A percentile compares a stretch with the other conserved stretches of the same genome.
Conservation (phyloP, 2,329 filamentous ascomycete genomes). For the Venturia effusa region DNA sequence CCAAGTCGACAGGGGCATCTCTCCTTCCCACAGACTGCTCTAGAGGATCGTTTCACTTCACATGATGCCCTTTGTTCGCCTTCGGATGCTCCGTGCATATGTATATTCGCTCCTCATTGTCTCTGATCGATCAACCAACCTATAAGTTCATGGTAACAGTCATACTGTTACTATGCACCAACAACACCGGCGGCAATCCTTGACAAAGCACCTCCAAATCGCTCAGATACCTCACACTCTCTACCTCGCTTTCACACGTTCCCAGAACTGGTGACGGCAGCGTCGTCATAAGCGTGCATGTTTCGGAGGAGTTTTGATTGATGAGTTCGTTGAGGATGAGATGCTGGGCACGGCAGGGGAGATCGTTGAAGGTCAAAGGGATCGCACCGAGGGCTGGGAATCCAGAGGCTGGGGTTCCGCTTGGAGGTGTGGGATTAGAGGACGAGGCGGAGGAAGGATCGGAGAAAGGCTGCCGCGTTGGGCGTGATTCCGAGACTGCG, state of each 20-base stretch:
- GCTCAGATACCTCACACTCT: constrained; percentile 63
- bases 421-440: background rate
- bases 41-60: background rate
- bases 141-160: constrained; percentile 66
- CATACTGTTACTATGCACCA: constrained; percentile 84
- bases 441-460: background rate
- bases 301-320: constrained; percentile 39
- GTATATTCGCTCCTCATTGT: background rate
- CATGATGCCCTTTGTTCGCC: no score
- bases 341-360: constrained; percentile 76
- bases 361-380: constrained; percentile 73
- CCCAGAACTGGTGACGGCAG: constrained; percentile 71
- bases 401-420: constrained; percentile 23
- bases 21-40: background rate
- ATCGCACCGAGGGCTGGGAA: constrained; percentile 50
- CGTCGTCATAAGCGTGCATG: constrained; percentile 74
- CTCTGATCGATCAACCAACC: no score
- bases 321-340: constrained; percentile 81
- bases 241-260: constrained; percentile 57
- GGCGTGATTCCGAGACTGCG: background rate
- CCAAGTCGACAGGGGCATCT: background rate
- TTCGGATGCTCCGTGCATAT: no score
- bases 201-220: constrained; percentile 71
- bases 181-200: constrained; percentile 61
- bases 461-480: background rate